Conservation (phyloP, 2,329 filamentous ascomycete genomes). For the Iodosphaeria phyllophila region DNA sequence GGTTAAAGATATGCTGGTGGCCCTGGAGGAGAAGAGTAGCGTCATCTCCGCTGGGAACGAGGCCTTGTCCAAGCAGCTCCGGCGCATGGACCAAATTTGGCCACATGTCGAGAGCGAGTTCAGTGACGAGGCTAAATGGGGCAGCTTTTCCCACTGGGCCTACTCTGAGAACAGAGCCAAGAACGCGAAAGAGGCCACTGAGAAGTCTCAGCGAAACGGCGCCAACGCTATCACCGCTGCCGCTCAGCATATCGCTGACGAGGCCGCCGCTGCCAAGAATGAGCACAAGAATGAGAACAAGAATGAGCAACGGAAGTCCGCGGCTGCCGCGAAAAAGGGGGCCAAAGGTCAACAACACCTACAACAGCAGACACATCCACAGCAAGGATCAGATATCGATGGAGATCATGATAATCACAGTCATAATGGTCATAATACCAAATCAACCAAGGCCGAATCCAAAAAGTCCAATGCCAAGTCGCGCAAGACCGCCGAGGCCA, state of each 20-base stretch:
- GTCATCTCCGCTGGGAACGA: constrained; percentile 87
- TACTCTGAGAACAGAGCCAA: constrained; percentile 68
- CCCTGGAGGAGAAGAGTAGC: constrained; percentile 93
- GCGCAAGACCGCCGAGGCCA: constrained; percentile 38
- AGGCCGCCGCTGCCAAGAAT: constrained; percentile 65
- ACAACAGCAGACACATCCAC: constrained; percentile 19
- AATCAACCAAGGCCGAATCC: constrained; percentile 25
- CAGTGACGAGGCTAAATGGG: constrained; percentile 84
- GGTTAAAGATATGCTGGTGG: constrained; percentile 70
- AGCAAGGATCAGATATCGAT: constrained; percentile 64
- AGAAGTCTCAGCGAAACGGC: constrained; percentile 62
- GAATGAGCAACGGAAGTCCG: constrained; percentile 31
- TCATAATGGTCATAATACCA: constrained; percentile 38
- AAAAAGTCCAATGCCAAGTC: constrained; percentile 52
- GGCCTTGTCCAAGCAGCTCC: constrained; percentile 67
- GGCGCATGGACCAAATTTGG: constrained; percentile 73
- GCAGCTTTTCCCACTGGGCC: constrained; percentile 86
- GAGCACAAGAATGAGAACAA: constrained; percentile 41
- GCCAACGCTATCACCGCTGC: constrained; percentile 62
- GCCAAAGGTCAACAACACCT: constrained; percentile 22
- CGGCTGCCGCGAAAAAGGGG: constrained; percentile 53
- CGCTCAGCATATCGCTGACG: constrained; percentile 59
- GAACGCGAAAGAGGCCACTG: constrained; percentile 44
- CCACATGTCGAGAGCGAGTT: constrained; percentile 76
- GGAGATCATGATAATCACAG: constrained; percentile 39